Evolutionary conservation across 2,329 filamentous ascomycete genomes (phyloP), one percentile per base, ranked within the genome.

Genomic region (Xylaria polymorpha): DNA sequence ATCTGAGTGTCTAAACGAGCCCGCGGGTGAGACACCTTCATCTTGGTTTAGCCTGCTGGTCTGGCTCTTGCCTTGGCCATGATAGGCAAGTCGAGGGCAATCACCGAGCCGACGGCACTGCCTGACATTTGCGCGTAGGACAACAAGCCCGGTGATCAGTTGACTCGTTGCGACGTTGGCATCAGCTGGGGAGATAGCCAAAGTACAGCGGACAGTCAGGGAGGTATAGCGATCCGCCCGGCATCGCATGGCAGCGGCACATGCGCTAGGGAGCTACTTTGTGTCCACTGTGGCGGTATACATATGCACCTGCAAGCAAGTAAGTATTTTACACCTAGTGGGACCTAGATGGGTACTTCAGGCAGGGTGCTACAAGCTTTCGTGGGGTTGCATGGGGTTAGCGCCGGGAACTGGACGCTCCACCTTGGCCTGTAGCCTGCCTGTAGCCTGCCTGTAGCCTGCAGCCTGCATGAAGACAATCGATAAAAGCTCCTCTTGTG

Each of bases 401-500:
- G 55, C 55, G 55, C 55, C 55, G 55, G 55, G 55, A 57, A 29
- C 55, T 32, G 14, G 6, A 29, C 15, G 20, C 55, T 32, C 48
- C 64, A 69, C 58, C 58, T 55, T 25, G 14, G 14, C n/a, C 22
- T 12, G 20, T 44, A 69, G 68, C 66, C 22, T 73, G 71, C 66
- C 71, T 70, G 74, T 14, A 48, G 44, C 46, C 46, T 50, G 4
- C 25, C 2, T 29, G 25, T n/a, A n/a, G 71, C n/a, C n/a, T n/a
- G n/a, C n/a, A 35, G 32, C 32, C 32, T 35, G 32, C 51, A 55
- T 55, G 7, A 56, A 39, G 32, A 25, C 25, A 56, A 77, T 77
- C 75, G 75, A 77, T 77, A 77, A 77, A 69, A 76, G 74, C 74
- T 76, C 68, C 53, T 12, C 29, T 20, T 20, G 18, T 12, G 51